Evolutionary conservation across 2,329 filamentous ascomycete species (phyloP).

Genomic region (Talaromyces albobiverticillius): DNA sequence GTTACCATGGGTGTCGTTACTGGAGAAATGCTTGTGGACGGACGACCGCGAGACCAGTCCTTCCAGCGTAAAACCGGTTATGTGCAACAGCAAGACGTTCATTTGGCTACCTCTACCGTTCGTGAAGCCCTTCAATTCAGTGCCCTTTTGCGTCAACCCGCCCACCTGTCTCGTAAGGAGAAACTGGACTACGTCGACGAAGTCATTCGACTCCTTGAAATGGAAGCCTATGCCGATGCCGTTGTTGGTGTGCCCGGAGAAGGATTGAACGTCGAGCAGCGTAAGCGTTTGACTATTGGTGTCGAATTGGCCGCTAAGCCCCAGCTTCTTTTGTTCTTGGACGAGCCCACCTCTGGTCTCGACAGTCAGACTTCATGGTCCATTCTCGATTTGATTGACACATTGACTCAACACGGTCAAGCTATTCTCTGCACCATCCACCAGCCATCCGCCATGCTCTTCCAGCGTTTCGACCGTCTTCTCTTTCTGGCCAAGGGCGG

Average conservation of each 20-base stretch:
- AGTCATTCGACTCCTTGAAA: conserved; percentile 85
- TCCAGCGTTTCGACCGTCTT: conserved; percentile 74
- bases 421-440: conserved; percentile 97
- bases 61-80: conserved; percentile 94
- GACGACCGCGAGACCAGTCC: conserved; percentile 68
- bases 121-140: conserved; percentile 85
- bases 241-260: conserved; percentile 87
- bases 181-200: conserved; percentile 87
- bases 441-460: conserved; percentile 92
- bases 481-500: conserved; percentile 64
- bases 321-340: conserved; percentile 82
- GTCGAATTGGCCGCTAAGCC: conserved; percentile 96
- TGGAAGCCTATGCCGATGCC: conserved; percentile 86
- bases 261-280: conserved; percentile 63
- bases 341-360: conserved; percentile 91
- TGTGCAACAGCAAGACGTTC: conserved; percentile 89
- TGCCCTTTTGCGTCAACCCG: conserved; percentile 79
- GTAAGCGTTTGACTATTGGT: conserved; percentile 82
- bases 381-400: conserved; percentile 83
- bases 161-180: conserved; percentile 66
- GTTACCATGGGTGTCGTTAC: conserved; percentile 85
- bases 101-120: conserved; percentile 79
- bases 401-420: conserved; percentile 82
- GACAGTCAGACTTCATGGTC: conserved; percentile 93
- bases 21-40: conserved; percentile 83